Evolutionary conservation across 352 stramenopile species (phyloP).

Genomic region (Albugo laibachii): DNA sequence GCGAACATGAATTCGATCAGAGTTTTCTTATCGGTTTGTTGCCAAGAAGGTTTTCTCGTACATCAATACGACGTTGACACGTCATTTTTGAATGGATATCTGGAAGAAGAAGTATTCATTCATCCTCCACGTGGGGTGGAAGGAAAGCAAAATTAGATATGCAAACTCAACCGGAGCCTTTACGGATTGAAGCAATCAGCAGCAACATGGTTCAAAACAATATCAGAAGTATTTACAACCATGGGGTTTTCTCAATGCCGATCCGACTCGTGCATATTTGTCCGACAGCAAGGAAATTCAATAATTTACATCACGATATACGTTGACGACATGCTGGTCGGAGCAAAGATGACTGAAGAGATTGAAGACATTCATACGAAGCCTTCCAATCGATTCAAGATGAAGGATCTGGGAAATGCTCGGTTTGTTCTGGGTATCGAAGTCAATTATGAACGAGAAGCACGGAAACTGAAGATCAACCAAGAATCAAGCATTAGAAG

Average conservation of each 20-base stretch:
- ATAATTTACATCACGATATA: background rate
- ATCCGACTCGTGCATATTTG: background rate
- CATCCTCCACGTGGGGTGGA: constrained; percentile 4
- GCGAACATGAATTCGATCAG: constrained; percentile 6
- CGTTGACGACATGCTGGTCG: background rate
- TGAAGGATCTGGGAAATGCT: background rate
- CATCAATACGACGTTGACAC: constrained; percentile 11
- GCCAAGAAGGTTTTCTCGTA: background rate
- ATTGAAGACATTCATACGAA: background rate
- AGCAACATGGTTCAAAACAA: constrained; percentile 11
- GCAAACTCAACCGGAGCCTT: constrained; percentile 7
- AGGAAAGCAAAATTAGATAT: constrained; percentile 7
- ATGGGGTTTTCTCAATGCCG: background rate
- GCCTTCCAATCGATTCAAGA: background rate
- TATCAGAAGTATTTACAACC: constrained; percentile 4
- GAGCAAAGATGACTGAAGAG: background rate
- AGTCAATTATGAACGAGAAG: too few species aligned
- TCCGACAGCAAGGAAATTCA: background rate
- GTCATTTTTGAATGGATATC: constrained; percentile 14
- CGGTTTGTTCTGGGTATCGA: too few species aligned
- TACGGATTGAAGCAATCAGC: constrained; percentile 20
- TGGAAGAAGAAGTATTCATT: constrained; percentile 12
- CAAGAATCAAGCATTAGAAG: too few species aligned
- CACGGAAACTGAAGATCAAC: too few species aligned
- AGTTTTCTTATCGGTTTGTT: constrained; percentile 1